A percentile compares a stretch with the other conserved stretches of the same genome.
phyloP scores from a whole-genome alignment of 257 asterid genomes.

The Gentiana straminea region DNA sequence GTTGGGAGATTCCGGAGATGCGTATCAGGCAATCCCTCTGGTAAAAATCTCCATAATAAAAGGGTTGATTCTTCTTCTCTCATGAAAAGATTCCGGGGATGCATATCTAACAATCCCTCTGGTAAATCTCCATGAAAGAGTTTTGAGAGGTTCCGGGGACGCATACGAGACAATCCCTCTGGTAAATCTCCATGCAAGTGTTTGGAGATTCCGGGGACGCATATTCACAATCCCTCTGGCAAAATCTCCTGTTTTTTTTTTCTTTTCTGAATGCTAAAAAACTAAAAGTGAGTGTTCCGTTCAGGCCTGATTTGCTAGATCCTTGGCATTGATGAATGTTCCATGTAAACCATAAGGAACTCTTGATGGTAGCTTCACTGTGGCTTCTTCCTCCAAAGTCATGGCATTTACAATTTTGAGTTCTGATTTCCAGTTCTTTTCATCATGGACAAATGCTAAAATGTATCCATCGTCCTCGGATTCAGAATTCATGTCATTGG shows the following conservation, averaged over 20 bases:
- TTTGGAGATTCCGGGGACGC: conserved; percentile 78
- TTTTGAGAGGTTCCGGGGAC: too few relatives aligned
- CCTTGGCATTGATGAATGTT: conserved; percentile 54
- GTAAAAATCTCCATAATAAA: too few relatives aligned
- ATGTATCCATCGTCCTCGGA: conserved; percentile 72
- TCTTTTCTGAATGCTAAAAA: not conserved
- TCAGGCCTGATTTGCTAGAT: conserved; percentile 55
- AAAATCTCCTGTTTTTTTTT: conserved; percentile 25
- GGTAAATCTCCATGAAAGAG: too few relatives aligned
- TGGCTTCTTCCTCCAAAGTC: conserved; percentile 58
- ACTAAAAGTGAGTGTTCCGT: not conserved
- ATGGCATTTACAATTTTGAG: conserved; percentile 64
- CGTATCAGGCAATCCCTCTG: too few relatives aligned
- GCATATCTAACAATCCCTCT: too few relatives aligned
- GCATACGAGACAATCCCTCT: too few relatives aligned
- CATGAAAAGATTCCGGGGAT: too few relatives aligned
- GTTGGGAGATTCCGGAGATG: too few relatives aligned
- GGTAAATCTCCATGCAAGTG: too few relatives aligned
- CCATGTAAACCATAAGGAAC: conserved; percentile 97
- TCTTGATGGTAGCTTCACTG: conserved; percentile 65
- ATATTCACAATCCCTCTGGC: conserved; percentile 71
- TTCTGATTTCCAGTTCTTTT: conserved; percentile 60
- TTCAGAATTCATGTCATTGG: conserved; percentile 27
- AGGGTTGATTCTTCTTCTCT: too few relatives aligned
- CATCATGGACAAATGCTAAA: conserved; percentile 76